Evolutionary conservation across 352 stramenopile genomes (phyloP).

Genomic region (Phytophthora crassamura): DNA sequence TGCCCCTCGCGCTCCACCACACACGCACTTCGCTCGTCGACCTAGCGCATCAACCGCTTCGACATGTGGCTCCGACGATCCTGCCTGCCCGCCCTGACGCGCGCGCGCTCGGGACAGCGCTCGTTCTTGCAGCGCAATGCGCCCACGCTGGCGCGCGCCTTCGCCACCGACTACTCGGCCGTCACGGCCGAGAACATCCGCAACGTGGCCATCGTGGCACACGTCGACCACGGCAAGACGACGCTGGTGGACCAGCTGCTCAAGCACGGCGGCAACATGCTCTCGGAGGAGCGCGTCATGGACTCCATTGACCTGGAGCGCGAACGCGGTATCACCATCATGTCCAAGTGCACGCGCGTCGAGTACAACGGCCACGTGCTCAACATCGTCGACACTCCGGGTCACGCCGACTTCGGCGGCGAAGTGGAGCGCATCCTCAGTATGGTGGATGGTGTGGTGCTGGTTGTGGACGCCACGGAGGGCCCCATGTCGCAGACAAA

Average conservation of each 20-base stretch:
- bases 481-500: slow-evolving; percentile 98
- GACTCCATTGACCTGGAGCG: slow-evolving; percentile 98
- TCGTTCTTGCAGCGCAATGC: slow-evolving; percentile 39
- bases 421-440: slow-evolving; percentile 98
- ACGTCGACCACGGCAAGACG: slow-evolving; percentile 99
- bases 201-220: slow-evolving; percentile 92
- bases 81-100: slow-evolving; percentile 52
- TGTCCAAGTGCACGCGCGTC: slow-evolving; percentile 97
- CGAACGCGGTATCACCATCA: slow-evolving; percentile 99
- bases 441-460: slow-evolving; percentile 97
- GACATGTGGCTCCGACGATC: slow-evolving; percentile 74
- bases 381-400: slow-evolving; percentile 98
- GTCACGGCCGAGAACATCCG: slow-evolving; percentile 69
- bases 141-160: slow-evolving; percentile 43
- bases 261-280: slow-evolving; percentile 93
- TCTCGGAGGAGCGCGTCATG: slow-evolving; percentile 95
- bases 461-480: slow-evolving; percentile 98
- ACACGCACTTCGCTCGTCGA: slow-evolving; percentile 18
- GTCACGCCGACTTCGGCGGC: slow-evolving; percentile 98
- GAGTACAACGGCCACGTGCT: slow-evolving; percentile 95
- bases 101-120: slow-evolving; percentile 35
- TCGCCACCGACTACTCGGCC: slow-evolving; percentile 49
- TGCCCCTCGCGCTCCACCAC: slow-evolving; percentile 18
- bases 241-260: slow-evolving; percentile 98
- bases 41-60: slow-evolving; percentile 22